phyloP scores from a whole-genome alignment of 768 basidiomycete genomes.

The Suillus subaureus region DNA sequence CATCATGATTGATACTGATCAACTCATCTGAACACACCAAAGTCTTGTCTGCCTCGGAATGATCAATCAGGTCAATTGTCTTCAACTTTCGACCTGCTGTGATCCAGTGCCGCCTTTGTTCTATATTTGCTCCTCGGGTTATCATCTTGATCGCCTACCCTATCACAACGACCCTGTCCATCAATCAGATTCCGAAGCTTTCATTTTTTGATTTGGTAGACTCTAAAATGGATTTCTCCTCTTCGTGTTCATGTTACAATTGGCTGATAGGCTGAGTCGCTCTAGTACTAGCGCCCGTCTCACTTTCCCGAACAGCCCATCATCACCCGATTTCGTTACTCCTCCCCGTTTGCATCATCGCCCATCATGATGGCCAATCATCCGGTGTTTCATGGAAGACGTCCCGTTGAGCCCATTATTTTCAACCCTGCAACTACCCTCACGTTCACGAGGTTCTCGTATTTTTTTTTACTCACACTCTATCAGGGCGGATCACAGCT shows the following conservation, averaged over 20 bases:
- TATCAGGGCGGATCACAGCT: background rate
- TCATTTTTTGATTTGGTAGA: conserved; percentile 22
- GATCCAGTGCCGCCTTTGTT: conserved; percentile 17
- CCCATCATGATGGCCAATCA: conserved; percentile 5
- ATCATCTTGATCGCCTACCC: conserved; percentile 40
- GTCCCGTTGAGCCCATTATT: too few relatives aligned
- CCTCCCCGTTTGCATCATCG: background rate
- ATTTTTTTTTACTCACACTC: background rate
- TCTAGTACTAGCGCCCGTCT: background rate
- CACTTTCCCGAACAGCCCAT: background rate
- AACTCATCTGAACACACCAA: background rate
- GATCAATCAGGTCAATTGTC: conserved; percentile 12
- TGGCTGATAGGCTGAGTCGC: conserved; percentile 15
- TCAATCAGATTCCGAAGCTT: conserved; percentile 35
- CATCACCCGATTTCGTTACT: background rate
- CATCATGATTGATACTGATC: conserved; percentile 4
- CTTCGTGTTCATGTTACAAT: conserved; percentile 13
- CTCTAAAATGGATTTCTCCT: conserved; percentile 26
- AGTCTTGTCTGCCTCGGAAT: conserved; percentile 15
- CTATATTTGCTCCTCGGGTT: conserved; percentile 24
- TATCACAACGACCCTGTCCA: conserved; percentile 39
- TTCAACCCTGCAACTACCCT: background rate
- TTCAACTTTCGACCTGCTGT: conserved; percentile 25
- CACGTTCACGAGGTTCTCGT: background rate
- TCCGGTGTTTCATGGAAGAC: background rate